Evolutionary conservation across 2,329 filamentous ascomycete genomes (phyloP).

Genomic region (Westerdykella sp.): DNA sequence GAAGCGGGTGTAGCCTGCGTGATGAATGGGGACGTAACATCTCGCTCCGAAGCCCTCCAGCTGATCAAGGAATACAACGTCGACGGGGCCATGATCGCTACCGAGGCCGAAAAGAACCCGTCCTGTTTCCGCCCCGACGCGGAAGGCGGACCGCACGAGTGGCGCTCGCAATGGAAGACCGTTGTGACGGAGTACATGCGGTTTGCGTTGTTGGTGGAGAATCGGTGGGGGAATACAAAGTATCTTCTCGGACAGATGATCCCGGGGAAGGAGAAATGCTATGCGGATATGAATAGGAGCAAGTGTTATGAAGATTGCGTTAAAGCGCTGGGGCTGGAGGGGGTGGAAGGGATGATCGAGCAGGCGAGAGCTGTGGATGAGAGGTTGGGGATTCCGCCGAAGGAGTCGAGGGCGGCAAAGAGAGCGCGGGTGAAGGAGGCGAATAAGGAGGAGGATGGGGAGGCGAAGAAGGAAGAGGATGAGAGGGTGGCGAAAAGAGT

Average conservation of each 20-base stretch:
- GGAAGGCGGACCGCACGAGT: slow-evolving; percentile 55
- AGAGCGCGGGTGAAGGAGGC: slow-evolving; percentile 36
- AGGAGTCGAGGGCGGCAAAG: slow-evolving; percentile 43
- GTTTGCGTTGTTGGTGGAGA: slow-evolving; percentile 68
- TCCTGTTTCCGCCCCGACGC: slow-evolving; percentile 70
- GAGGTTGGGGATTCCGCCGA: slow-evolving; percentile 53
- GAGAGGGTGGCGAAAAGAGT: slow-evolving; percentile 22
- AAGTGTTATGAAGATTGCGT: slow-evolving; percentile 69
- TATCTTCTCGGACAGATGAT: slow-evolving; percentile 81
- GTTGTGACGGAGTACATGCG: slow-evolving; percentile 71
- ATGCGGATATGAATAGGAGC: slow-evolving; percentile 55
- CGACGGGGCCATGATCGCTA: slow-evolving; percentile 96
- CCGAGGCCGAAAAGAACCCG: slow-evolving; percentile 82
- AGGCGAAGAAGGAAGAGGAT: slow-evolving; percentile 8
- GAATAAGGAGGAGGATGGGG: slow-evolving; percentile 13
- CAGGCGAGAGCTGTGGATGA: slow-evolving; percentile 61
- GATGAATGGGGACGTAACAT: slow-evolving; percentile 89
- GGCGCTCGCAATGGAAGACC: slow-evolving; percentile 63
- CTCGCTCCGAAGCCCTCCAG: slow-evolving; percentile 62
- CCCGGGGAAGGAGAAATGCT: slow-evolving; percentile 65
- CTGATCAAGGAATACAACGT: slow-evolving; percentile 75
- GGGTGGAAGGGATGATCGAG: slow-evolving; percentile 58
- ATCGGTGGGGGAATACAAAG: slow-evolving; percentile 89
- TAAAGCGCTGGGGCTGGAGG: slow-evolving; percentile 56
- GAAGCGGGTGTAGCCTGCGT: slow-evolving; percentile 84